Evolutionary conservation across 2,329 filamentous ascomycete species (phyloP).

Genomic region (Phyllosticta ampelicida): DNA sequence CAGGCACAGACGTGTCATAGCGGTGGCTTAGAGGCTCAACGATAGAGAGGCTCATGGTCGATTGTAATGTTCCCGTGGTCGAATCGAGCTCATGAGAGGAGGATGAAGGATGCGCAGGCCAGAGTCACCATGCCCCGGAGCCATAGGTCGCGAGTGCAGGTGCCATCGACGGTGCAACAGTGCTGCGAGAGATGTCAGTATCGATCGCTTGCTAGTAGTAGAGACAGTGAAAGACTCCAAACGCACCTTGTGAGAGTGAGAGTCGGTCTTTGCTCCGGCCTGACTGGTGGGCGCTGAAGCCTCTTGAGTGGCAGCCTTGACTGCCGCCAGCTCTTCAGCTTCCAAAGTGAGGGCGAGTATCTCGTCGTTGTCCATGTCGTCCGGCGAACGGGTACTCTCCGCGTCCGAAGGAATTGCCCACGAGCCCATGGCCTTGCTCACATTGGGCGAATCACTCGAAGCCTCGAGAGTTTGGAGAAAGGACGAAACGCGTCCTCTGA

Average conservation of each 20-base stretch:
- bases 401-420: not conserved
- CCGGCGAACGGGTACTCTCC: not conserved
- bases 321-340: not conserved
- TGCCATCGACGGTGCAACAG: constrained; percentile 8
- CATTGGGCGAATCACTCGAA: not conserved
- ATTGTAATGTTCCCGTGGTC: not conserved
- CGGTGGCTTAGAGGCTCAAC: not conserved
- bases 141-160: constrained; percentile 8
- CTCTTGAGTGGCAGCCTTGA: not conserved
- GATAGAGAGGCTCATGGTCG: not conserved
- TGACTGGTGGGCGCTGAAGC: not conserved
- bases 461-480: constrained; percentile 4
- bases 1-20: not conserved
- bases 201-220: not conserved
- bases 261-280: not conserved
- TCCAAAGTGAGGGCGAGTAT: not conserved
- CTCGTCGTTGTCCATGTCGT: not conserved
- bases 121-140: constrained; percentile 3
- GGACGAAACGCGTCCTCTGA: constrained; percentile 1
- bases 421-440: constrained; percentile 4
- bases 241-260: not conserved
- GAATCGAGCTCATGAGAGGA: constrained; percentile 1
- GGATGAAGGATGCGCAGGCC: not conserved
- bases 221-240: not conserved
- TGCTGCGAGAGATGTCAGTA: not conserved